A percentile compares a stretch with the other conserved stretches of the same genome.
Evolutionary conservation across 2,329 filamentous ascomycete genomes (phyloP).

Genomic region (Ilyonectria mors-panacis): DNA sequence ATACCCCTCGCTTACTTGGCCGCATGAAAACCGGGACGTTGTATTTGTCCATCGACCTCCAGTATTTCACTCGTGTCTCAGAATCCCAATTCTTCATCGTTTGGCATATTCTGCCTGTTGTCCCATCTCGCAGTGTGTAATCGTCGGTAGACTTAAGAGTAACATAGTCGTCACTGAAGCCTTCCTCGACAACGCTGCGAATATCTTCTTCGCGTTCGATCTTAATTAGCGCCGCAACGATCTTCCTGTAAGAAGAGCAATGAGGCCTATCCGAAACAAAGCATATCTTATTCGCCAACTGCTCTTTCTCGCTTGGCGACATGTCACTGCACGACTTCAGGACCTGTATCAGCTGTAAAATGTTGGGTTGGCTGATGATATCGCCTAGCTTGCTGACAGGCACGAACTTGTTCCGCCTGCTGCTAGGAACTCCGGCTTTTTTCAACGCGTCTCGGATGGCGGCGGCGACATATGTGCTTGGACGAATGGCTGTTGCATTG

Average conservation of each 20-base stretch:
- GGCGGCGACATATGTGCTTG: background rate
- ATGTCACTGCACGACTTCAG: background rate
- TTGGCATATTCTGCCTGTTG: background rate
- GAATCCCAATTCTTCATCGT: background rate
- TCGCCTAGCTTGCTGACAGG: background rate
- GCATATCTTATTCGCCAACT: background rate
- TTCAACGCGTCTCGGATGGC: background rate
- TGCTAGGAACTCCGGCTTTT: background rate
- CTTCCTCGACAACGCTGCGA: background rate
- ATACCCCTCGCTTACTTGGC: background rate
- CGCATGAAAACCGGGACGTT: constrained; percentile 1
- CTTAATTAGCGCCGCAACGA: background rate
- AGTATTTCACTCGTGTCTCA: background rate
- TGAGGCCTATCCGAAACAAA: background rate
- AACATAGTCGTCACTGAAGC: background rate
- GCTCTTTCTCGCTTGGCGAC: background rate
- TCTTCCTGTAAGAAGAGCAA: background rate
- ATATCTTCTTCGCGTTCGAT: background rate
- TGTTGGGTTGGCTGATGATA: background rate
- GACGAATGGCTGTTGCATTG: background rate
- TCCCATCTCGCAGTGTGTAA: background rate
- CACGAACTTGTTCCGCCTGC: background rate
- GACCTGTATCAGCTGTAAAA: background rate
- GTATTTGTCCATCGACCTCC: background rate
- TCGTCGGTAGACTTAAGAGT: accelerated